These are phyloP conservation scores for Eutrema salsugineum DNA, from an alignment of 441 rosid species.

Conservation along the genomic window DNA sequence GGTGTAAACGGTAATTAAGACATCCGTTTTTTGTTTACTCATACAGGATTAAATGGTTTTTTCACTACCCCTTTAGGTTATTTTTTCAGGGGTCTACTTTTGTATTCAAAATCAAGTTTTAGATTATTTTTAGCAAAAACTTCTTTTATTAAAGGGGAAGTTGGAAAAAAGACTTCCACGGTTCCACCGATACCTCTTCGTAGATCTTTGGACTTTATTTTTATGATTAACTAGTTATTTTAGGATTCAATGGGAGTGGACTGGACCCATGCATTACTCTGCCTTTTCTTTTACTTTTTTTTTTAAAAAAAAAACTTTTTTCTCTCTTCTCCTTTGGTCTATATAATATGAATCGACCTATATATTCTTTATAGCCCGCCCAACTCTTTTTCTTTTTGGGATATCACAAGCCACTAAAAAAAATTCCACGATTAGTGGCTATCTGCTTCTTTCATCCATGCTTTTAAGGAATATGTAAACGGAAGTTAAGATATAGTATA, in stretches of 20 bases:
- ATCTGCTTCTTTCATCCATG: not conserved
- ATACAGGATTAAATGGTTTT: too few species aligned
- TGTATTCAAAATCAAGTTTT: too few species aligned
- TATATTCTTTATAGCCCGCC: constrained; percentile 2
- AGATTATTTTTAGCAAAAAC: too few species aligned
- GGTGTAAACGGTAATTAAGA: too few species aligned
- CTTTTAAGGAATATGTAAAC: not conserved
- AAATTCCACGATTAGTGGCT: too few species aligned
- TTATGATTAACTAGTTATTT: not conserved
- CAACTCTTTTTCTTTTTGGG: constrained; percentile 3
- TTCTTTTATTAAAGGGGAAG: constrained; percentile 25
- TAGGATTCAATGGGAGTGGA: not conserved
- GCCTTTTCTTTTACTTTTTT: not conserved
- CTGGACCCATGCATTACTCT: not conserved
- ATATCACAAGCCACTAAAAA: constrained; percentile 1
- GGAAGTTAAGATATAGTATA: not conserved
- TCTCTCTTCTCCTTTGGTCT: not conserved
- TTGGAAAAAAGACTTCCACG: constrained; percentile 18
- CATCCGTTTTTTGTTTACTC: too few species aligned
- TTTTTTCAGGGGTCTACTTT: too few species aligned
- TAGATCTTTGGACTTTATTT: constrained; percentile 2
- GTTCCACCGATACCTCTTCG: not conserved
- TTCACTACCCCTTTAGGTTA: too few species aligned
- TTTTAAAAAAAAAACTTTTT: too few species aligned
- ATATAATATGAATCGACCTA: not conserved